These are phyloP conservation scores for Smallanthus sonchifolius DNA, from an alignment of 129 eudicot genomes.

Conservation along the genomic window DNA sequence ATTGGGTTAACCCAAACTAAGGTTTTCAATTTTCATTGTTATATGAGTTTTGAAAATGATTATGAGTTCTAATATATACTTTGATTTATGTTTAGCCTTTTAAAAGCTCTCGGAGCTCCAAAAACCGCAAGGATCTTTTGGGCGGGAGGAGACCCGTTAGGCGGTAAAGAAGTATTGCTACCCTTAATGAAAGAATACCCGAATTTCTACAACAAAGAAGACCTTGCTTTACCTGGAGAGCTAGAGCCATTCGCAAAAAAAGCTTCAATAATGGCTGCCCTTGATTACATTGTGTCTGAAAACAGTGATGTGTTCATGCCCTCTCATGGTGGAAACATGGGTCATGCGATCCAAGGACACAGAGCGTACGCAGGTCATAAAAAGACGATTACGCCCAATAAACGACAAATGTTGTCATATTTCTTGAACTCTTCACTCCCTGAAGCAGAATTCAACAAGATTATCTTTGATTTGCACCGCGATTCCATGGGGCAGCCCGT, in stretches of 20 bases:
- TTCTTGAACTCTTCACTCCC: constrained; percentile 69
- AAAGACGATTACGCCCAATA: constrained; percentile 86
- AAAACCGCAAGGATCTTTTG: constrained; percentile 61
- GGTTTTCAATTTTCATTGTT: neutral
- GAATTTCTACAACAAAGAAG: constrained; percentile 77
- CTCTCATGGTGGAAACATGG: constrained; percentile 99
- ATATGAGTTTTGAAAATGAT: neutral
- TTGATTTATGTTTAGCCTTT: constrained; percentile 43
- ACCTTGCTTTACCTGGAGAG: constrained; percentile 80
- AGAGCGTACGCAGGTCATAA: constrained; percentile 95
- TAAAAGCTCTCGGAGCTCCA: constrained; percentile 97
- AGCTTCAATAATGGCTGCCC: constrained; percentile 85
- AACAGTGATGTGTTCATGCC: constrained; percentile 92
- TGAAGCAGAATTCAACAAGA: constrained; percentile 59
- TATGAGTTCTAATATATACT: neutral
- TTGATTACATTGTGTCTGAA: constrained; percentile 82
- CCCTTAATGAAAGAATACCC: constrained; percentile 70
- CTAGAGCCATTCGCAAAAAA: constrained; percentile 65
- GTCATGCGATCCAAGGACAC: constrained; percentile 33
- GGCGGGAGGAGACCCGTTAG: constrained; percentile 93
- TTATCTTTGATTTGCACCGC: constrained; percentile 62
- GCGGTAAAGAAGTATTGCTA: constrained; percentile 70
- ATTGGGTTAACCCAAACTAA: neutral
- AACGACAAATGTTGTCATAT: constrained; percentile 75
- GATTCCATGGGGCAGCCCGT: constrained; percentile 93